Conservation (phyloP, 2,329 filamentous ascomycete species). For the Fusarium proliferatum region DNA sequence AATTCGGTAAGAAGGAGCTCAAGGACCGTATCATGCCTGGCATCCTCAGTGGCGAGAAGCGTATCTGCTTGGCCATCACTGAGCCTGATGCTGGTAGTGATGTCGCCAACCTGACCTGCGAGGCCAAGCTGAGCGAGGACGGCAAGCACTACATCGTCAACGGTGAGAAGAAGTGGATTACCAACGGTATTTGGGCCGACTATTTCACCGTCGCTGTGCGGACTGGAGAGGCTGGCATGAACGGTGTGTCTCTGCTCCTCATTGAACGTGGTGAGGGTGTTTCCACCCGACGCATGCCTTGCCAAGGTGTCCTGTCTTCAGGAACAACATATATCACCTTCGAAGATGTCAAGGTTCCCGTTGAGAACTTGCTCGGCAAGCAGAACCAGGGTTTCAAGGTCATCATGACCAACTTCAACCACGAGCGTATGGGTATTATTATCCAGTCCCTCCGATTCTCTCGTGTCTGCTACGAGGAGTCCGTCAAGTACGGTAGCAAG, state of each 20-base stretch:
- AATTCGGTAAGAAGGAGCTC: conserved; percentile 87
- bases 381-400: conserved; percentile 98
- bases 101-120: conserved; percentile 93
- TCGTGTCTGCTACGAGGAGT: conserved; percentile 96
- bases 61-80: conserved; percentile 96
- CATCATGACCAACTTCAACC: conserved; percentile 99
- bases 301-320: conserved; percentile 91
- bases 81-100: conserved; percentile 96
- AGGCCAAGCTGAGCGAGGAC: conserved; percentile 93
- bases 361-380: conserved; percentile 98
- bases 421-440: conserved; percentile 98
- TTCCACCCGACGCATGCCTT: conserved; percentile 95
- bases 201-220: conserved; percentile 98
- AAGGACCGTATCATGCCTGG: conserved; percentile 89
- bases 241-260: conserved; percentile 88
- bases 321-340: conserved; percentile 91
- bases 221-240: conserved; percentile 90
- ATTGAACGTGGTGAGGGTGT: conserved; percentile 93
- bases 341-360: conserved; percentile 98
- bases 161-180: conserved; percentile 99
- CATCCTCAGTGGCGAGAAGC: conserved; percentile 91
- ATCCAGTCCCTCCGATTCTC: conserved; percentile 97
- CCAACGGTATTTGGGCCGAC: conserved; percentile 95
- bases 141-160: conserved; percentile 99
- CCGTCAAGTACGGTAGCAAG: conserved; percentile 97